Conservation (phyloP, 1,284 basidiomycete species). For the Sanghuangporus sanghuang region DNA sequence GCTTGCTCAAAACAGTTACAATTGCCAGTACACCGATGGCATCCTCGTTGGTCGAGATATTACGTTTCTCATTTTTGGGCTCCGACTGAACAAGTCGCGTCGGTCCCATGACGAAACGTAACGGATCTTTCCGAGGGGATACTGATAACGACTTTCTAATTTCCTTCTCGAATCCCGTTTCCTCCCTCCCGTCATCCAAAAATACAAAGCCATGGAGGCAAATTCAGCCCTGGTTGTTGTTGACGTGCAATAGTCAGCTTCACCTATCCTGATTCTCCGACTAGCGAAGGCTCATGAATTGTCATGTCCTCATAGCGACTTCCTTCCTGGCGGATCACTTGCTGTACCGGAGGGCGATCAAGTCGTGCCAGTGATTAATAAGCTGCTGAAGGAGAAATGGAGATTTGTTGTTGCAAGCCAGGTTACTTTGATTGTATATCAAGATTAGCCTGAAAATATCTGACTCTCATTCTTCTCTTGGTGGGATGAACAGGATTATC, state of each 20-base stretch:
- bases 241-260: conserved; percentile 15
- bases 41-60: too few species aligned
- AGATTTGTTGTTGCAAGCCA: conserved; percentile 19
- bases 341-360: conserved; percentile 16
- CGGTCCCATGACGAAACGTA: too few species aligned
- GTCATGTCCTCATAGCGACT: conserved; percentile 15
- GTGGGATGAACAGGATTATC: conserved; percentile 16
- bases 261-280: background rate
- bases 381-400: conserved; percentile 14
- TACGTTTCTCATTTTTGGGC: too few species aligned
- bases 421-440: background rate
- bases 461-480: background rate
- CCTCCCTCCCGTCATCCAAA: background rate
- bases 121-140: too few species aligned
- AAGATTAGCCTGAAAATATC: background rate
- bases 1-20: too few species aligned
- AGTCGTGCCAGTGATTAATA: conserved; percentile 15
- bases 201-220: background rate
- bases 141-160: too few species aligned
- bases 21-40: too few species aligned
- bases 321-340: conserved; percentile 18
- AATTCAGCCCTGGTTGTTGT: conserved; percentile 15
- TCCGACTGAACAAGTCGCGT: too few species aligned
- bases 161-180: too few species aligned
- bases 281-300: background rate